phyloP scores from a whole-genome alignment of 23 red algal genomes.

The Cyanidiococcus yangmingshanensis region DNA sequence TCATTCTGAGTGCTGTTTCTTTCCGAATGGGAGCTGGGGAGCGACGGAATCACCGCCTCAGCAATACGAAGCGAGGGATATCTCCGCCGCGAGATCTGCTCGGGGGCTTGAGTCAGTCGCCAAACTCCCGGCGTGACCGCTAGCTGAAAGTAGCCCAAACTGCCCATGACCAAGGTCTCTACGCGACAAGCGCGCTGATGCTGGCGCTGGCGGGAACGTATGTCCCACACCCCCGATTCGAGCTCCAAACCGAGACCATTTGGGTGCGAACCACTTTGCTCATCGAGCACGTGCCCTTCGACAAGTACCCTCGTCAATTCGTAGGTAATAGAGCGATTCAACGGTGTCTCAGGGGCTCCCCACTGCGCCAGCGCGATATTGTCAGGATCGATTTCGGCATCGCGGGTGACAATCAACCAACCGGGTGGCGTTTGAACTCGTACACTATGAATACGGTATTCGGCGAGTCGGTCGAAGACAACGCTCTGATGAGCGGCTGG shows the following conservation, averaged over 20 bases:
- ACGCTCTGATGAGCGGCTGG: slow-evolving; percentile 9
- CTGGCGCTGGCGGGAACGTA: neutral
- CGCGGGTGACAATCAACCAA: slow-evolving; percentile 58
- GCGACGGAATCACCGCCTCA: neutral
- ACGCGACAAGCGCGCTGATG: slow-evolving; percentile 16
- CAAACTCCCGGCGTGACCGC: slow-evolving; percentile 50
- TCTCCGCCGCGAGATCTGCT: neutral
- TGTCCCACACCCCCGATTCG: neutral
- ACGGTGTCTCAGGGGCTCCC: slow-evolving; percentile 15
- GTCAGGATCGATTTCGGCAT: slow-evolving; percentile 72
- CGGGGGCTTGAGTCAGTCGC: slow-evolving; percentile 33
- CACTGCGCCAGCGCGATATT: slow-evolving; percentile 47
- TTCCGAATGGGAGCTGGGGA: too few relatives aligned
- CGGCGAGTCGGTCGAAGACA: slow-evolving; percentile 41
- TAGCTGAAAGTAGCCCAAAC: slow-evolving; percentile 94
- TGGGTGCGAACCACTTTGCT: slow-evolving; percentile 35
- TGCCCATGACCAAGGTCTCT: slow-evolving; percentile 92
- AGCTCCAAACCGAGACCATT: slow-evolving; percentile 52
- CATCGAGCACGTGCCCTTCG: slow-evolving; percentile 39
- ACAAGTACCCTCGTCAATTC: slow-evolving; percentile 55
- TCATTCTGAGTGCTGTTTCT: too few relatives aligned
- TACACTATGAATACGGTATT: slow-evolving; percentile 46
- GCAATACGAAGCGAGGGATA: neutral
- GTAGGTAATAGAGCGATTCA: slow-evolving; percentile 47
- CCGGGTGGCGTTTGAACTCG: slow-evolving; percentile 43